Evolutionary conservation across 2,329 filamentous ascomycete species (phyloP).

Genomic region (Xylaria multiplex): DNA sequence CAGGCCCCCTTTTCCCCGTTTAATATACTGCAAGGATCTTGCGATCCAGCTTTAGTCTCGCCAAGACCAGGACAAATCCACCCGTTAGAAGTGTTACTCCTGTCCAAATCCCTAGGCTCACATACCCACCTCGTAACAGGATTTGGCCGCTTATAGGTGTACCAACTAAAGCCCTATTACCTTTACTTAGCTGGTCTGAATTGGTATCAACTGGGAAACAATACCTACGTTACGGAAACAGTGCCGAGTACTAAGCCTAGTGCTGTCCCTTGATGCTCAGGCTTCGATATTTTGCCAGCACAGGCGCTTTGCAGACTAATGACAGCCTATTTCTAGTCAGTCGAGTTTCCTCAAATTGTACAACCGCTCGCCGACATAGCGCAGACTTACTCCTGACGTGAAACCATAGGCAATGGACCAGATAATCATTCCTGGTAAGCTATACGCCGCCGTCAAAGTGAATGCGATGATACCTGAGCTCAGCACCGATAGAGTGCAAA

Average conservation of each 20-base stretch:
- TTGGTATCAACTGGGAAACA: background rate
- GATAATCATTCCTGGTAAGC: conserved; percentile 55
- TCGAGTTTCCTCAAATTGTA: background rate
- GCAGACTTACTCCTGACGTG: conserved; percentile 53
- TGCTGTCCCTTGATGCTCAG: conserved; percentile 53
- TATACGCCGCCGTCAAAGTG: conserved; percentile 56
- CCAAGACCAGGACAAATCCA: conserved; percentile 36
- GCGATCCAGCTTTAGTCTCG: conserved; percentile 33
- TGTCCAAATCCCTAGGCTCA: conserved; percentile 53
- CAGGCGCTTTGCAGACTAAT: conserved; percentile 59
- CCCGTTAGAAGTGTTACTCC: conserved; percentile 50
- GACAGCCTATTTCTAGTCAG: conserved; percentile 51
- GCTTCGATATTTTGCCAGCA: conserved; percentile 54
- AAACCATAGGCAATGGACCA: conserved; percentile 59
- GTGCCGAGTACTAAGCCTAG: conserved; percentile 56
- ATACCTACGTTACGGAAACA: conserved; percentile 55
- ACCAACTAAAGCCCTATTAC: conserved; percentile 52
- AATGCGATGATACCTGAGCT: conserved; percentile 54
- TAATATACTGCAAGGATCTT: conserved; percentile 31
- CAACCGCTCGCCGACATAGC: background rate
- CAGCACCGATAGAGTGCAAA: conserved; percentile 46
- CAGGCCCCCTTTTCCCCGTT: background rate
- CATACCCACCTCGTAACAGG: conserved; percentile 51
- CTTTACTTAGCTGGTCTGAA: background rate
- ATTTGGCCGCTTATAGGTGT: conserved; percentile 56